Evolutionary conservation across 164 flowering plant species (phyloP).

Genomic region (Liquidambar formosana): DNA sequence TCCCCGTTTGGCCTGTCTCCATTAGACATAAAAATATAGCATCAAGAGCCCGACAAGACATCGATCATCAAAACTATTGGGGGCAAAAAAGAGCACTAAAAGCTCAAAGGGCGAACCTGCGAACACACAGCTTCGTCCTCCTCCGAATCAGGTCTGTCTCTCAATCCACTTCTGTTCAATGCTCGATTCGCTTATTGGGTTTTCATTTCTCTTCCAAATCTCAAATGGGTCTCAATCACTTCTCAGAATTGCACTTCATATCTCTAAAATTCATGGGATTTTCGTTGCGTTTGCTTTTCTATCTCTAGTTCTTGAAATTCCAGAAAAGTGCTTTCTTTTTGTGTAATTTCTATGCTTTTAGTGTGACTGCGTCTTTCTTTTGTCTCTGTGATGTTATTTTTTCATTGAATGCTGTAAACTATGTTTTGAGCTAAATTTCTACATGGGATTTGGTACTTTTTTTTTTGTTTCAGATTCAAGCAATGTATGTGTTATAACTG

Average conservation of each 20-base stretch:
- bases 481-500: neutral
- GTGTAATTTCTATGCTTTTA: neutral
- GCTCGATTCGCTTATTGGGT: conserved; percentile 16
- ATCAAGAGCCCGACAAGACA: neutral
- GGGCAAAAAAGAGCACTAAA: neutral
- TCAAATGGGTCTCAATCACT: conserved; percentile 11
- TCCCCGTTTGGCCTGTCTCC: conserved; percentile 5
- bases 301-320: neutral
- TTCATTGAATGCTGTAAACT: neutral
- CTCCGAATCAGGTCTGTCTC: conserved; percentile 12
- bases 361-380: neutral
- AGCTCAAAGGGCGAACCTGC: neutral
- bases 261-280: conserved; percentile 5
- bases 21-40: neutral
- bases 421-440: conserved; percentile 23
- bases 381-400: neutral
- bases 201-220: conserved; percentile 10
- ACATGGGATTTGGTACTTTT: conserved; percentile 13
- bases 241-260: conserved; percentile 6
- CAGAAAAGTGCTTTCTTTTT: no score
- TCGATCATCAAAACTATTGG: conserved; percentile 6
- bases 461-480: no score
- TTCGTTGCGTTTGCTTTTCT: neutral
- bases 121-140: conserved; percentile 8
- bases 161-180: neutral